phyloP scores from a whole-genome alignment of 306 rosid species.

The Fragaria iinumae region DNA sequence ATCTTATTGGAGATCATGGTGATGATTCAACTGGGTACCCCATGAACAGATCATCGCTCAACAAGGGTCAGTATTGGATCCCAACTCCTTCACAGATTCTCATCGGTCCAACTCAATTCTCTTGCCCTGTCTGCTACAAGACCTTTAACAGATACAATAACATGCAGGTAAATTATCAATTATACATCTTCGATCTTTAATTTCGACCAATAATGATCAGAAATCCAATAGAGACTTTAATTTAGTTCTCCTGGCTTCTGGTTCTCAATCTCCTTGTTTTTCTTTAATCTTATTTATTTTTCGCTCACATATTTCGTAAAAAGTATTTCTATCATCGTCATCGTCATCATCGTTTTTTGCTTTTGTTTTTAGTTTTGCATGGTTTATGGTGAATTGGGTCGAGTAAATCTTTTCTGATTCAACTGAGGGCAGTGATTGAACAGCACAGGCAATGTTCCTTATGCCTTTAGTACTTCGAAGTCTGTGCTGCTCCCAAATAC shows the following conservation, averaged over 20 bases:
- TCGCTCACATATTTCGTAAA: not conserved
- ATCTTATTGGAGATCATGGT: conserved; percentile 26
- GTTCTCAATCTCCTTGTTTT: not conserved
- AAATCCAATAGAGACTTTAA: not conserved
- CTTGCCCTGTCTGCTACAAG: conserved; percentile 97
- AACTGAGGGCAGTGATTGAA: conserved; percentile 51
- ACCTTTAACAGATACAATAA: conserved; percentile 98
- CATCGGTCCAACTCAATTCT: conserved; percentile 96
- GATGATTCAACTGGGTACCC: conserved; percentile 46
- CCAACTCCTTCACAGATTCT: conserved; percentile 99
- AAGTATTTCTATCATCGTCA: not conserved
- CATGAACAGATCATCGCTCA: conserved; percentile 33
- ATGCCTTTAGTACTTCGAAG: conserved; percentile 69
- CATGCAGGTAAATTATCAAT: conserved; percentile 70
- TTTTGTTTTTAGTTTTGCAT: conserved; percentile 31
- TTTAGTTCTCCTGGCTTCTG: not conserved
- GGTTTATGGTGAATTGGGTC: conserved; percentile 38
- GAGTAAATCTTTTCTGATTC: conserved; percentile 40
- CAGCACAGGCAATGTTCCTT: conserved; percentile 85
- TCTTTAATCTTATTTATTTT: not conserved
- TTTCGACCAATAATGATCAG: not conserved
- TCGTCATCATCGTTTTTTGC: not conserved
- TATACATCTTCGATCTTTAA: not conserved
- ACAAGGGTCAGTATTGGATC: conserved; percentile 98
- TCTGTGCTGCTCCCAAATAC: conserved; percentile 47